Evolutionary conservation across 2,329 filamentous ascomycete species (phyloP).

Genomic region (Alternaria tenuissima): DNA sequence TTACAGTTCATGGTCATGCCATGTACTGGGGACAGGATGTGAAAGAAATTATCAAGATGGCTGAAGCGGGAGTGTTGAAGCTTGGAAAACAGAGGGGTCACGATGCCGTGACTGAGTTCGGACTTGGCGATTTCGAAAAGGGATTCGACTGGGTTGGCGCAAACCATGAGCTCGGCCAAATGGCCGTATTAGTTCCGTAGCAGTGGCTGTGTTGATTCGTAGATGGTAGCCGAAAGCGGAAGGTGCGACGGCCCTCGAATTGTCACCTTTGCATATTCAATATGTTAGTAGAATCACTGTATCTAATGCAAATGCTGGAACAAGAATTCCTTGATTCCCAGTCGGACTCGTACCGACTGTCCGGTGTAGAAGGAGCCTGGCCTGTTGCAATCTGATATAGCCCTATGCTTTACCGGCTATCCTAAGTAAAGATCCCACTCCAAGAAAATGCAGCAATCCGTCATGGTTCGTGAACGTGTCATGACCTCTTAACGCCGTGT

Average conservation of each 20-base stretch:
- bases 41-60: constrained; percentile 52
- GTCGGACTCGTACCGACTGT: constrained; percentile 23
- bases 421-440: constrained; percentile 19
- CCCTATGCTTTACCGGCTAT: constrained; percentile 15
- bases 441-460: constrained; percentile 27
- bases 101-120: background rate
- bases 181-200: constrained; percentile 5
- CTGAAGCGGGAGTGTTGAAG: constrained; percentile 52
- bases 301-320: constrained; percentile 1
- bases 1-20: constrained; percentile 42
- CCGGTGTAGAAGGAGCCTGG: constrained; percentile 19
- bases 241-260: background rate
- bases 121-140: background rate
- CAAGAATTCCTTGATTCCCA: constrained; percentile 19
- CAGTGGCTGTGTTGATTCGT: constrained; percentile 1
- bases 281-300: background rate
- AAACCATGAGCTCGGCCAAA: constrained; percentile 10
- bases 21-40: constrained; percentile 56
- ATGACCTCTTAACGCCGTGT: constrained; percentile 41
- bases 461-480: constrained; percentile 33
- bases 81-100: constrained; percentile 33
- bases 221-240: background rate
- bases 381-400: constrained; percentile 21
- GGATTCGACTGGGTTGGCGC: constrained; percentile 6
- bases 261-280: background rate